These are phyloP conservation scores for Fusarium sublunatum DNA, from an alignment of 2,329 filamentous ascomycete genomes.

Conservation along the genomic window DNA sequence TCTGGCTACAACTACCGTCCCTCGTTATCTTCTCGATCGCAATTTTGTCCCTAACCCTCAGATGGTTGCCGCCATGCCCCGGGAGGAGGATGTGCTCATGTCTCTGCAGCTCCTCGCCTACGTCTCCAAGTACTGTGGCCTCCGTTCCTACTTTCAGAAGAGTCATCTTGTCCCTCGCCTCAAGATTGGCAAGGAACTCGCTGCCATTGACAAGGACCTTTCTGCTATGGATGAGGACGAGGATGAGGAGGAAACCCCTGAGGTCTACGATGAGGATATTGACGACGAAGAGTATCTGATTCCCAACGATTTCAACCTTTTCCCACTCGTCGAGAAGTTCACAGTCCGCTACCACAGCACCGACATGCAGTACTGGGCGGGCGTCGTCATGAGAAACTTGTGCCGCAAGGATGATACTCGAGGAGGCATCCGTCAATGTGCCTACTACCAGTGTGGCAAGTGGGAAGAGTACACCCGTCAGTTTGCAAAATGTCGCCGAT, in stretches of 20 bases:
- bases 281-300: constrained; percentile 89
- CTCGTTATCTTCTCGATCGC: constrained; percentile 82
- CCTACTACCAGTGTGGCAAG: constrained; percentile 97
- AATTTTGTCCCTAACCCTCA: constrained; percentile 75
- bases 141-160: constrained; percentile 93
- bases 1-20: constrained; percentile 76
- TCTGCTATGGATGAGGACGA: constrained; percentile 21
- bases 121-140: constrained; percentile 97
- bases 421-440: constrained; percentile 95
- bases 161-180: constrained; percentile 93
- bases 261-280: constrained; percentile 63
- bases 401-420: constrained; percentile 97
- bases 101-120: constrained; percentile 96
- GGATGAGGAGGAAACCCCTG: constrained; percentile 65
- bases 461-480: constrained; percentile 98
- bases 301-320: constrained; percentile 97
- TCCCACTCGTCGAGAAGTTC: constrained; percentile 97
- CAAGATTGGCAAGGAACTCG: constrained; percentile 87
- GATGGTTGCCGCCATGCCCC: constrained; percentile 89
- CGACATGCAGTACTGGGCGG: constrained; percentile 99
- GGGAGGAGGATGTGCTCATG: constrained; percentile 98
- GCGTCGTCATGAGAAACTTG: constrained; percentile 97
- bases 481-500: constrained; percentile 97
- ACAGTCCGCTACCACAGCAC: constrained; percentile 94
- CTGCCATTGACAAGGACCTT: constrained; percentile 70